Conservation (phyloP, 2,329 filamentous ascomycete genomes). For the Metarhizium rileyi region DNA sequence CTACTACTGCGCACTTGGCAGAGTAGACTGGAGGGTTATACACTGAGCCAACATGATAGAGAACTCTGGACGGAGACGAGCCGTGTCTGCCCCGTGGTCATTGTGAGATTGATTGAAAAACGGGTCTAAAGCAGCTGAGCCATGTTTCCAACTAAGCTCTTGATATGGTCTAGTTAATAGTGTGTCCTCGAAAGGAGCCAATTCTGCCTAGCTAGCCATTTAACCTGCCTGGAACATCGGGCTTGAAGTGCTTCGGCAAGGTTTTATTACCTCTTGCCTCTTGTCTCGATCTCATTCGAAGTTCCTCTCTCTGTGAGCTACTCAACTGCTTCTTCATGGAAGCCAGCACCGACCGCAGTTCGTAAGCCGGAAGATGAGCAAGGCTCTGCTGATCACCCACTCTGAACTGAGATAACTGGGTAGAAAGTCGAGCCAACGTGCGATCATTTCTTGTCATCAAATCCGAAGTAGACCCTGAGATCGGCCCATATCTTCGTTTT, state of each 20-base stretch:
- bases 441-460: background rate
- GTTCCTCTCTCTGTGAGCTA: constrained; percentile 7
- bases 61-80: too few relatives aligned
- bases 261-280: constrained; percentile 10
- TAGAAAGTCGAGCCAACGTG: background rate
- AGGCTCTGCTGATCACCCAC: constrained; percentile 11
- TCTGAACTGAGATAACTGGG: constrained; percentile 9
- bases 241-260: constrained; percentile 11
- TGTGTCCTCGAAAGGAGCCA: too few relatives aligned
- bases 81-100: too few relatives aligned
- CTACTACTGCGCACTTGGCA: background rate
- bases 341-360: constrained; percentile 12
- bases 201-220: background rate
- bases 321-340: constrained; percentile 8
- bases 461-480: background rate
- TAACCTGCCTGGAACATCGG: background rate
- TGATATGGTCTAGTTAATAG: too few relatives aligned
- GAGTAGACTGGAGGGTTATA: too few relatives aligned
- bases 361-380: constrained; percentile 10
- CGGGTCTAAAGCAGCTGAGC: too few relatives aligned
- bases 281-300: constrained; percentile 8
- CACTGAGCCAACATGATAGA: too few relatives aligned
- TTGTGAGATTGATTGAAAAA: too few relatives aligned
- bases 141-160: too few relatives aligned
- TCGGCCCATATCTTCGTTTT: background rate